phyloP scores from a whole-genome alignment of 345 rosid genomes.

The Eucalyptus pumila region DNA sequence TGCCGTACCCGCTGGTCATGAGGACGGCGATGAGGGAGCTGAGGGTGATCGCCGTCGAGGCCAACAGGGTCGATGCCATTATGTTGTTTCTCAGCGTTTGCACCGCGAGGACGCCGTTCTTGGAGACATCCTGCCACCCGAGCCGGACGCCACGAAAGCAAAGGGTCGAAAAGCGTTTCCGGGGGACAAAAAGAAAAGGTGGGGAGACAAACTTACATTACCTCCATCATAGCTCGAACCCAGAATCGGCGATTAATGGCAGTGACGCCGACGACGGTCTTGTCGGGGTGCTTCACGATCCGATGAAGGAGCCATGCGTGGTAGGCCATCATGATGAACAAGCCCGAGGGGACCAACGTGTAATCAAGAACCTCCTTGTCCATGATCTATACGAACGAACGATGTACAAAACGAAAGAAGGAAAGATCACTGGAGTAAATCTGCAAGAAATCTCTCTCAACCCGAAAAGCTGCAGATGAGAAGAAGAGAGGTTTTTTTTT shows the following conservation, averaged over 20 bases:
- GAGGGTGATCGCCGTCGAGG: slow-evolving; percentile 82
- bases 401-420: not conserved
- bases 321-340: slow-evolving; percentile 36
- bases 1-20: slow-evolving; percentile 52
- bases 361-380: slow-evolving; percentile 42
- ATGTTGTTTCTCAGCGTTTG: slow-evolving; percentile 93
- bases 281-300: slow-evolving; percentile 43
- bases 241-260: slow-evolving; percentile 76
- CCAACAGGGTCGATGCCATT: slow-evolving; percentile 94
- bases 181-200: not conserved
- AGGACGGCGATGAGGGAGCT: slow-evolving; percentile 76
- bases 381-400: slow-evolving; percentile 1
- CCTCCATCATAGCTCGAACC: slow-evolving; percentile 96
- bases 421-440: not conserved
- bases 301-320: slow-evolving; percentile 66
- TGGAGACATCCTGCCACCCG: slow-evolving; percentile 87
- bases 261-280: slow-evolving; percentile 62
- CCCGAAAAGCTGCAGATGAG: not conserved
- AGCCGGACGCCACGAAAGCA: slow-evolving; percentile 54
- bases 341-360: slow-evolving; percentile 46
- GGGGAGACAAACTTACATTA: not conserved
- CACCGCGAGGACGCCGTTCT: slow-evolving; percentile 74
- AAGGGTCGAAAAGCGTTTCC: slow-evolving; percentile 63
- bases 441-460: not conserved
- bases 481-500: not conserved